Percentiles rank a stretch among this genome's conserved stretches.
phyloP scores from a whole-genome alignment of 73 alveolate genomes.

The Durusdinium trenchii region DNA sequence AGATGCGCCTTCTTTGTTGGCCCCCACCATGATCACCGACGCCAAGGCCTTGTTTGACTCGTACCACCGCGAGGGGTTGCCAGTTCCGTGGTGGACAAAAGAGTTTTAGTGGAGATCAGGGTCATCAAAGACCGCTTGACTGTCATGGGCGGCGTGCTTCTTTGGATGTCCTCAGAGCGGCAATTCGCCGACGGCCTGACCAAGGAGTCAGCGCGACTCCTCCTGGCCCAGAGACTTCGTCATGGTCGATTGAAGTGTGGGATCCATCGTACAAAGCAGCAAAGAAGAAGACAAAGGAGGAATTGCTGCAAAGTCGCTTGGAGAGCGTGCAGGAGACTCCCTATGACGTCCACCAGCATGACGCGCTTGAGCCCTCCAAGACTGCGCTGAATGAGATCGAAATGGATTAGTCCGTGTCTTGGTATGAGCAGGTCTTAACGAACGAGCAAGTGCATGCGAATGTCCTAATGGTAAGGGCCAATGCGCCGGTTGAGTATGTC shows the following conservation, averaged over 20 bases:
- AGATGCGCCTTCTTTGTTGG: background rate
- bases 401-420: too few species aligned
- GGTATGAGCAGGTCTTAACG: too few species aligned
- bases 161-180: background rate
- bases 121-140: background rate
- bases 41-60: background rate
- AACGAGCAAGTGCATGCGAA: too few species aligned
- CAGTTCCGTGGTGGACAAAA: background rate
- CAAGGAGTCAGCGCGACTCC: background rate
- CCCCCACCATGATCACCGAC: background rate
- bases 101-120: background rate
- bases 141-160: background rate
- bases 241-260: background rate
- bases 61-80: background rate
- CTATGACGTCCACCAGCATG: too few species aligned
- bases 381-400: too few species aligned
- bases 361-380: too few species aligned
- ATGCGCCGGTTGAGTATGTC: too few species aligned
- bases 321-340: too few species aligned
- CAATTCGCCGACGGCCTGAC: constrained; percentile 20
- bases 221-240: background rate
- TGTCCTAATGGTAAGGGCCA: too few species aligned
- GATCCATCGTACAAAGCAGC: background rate
- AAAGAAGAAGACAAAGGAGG: background rate
- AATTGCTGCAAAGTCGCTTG: too few species aligned